These are phyloP conservation scores for Rosa persica DNA, from an alignment of 306 rosid species.

Conservation along the genomic window DNA sequence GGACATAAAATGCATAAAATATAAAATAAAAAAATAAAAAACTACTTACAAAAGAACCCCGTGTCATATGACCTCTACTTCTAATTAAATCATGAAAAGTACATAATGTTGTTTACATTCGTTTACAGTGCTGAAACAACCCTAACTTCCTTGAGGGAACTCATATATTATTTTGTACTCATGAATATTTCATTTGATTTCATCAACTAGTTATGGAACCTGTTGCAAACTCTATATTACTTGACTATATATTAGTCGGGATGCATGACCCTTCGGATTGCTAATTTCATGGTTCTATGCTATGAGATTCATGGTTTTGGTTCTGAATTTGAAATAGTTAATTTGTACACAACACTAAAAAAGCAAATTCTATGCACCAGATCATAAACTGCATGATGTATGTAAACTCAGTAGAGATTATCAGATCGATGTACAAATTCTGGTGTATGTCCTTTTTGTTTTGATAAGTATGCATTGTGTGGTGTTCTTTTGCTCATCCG, in stretches of 20 bases:
- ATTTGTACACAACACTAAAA: neutral
- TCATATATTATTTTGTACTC: no score
- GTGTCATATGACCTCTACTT: no score
- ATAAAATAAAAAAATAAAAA: no score
- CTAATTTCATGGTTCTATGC: neutral
- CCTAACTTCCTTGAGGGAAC: no score
- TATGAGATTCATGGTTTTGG: neutral
- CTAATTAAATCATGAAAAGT: no score
- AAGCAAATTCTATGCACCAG: neutral
- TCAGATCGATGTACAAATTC: neutral
- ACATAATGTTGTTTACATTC: no score
- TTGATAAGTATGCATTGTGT: constrained; percentile 16
- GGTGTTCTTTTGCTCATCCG: constrained; percentile 35
- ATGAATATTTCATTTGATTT: no score
- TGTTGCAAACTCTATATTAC: no score
- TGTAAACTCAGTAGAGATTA: neutral
- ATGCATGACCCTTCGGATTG: neutral
- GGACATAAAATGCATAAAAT: no score
- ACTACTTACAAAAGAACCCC: no score
- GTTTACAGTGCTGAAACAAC: no score
- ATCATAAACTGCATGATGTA: neutral
- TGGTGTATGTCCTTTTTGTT: constrained; percentile 5
- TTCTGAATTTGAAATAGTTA: neutral
- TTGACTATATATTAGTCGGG: neutral
- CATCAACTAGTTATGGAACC: no score